Conservation (phyloP, 2,329 filamentous ascomycete genomes). For the Aspergillus tubingensis region DNA sequence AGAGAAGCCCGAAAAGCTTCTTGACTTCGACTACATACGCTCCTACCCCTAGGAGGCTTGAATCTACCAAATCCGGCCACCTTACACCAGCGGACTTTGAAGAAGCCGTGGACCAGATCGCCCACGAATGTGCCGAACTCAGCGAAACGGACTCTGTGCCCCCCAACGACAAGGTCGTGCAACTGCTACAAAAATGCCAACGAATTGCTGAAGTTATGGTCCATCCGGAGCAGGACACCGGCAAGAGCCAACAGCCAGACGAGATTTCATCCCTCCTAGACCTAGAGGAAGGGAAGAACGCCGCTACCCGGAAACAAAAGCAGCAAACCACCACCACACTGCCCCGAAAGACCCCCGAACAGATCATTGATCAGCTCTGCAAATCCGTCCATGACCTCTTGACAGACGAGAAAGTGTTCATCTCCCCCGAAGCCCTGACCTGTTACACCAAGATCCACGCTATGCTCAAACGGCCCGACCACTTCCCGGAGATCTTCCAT, state of each 20-base stretch:
- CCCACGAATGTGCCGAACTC: slow-evolving; percentile 31
- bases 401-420: slow-evolving; percentile 73
- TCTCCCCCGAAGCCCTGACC: slow-evolving; percentile 71
- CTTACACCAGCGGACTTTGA: slow-evolving; percentile 18
- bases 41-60: slow-evolving; percentile 19
- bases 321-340: slow-evolving; percentile 18
- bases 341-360: slow-evolving; percentile 33
- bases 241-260: slow-evolving; percentile 31
- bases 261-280: slow-evolving; percentile 45
- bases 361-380: slow-evolving; percentile 50
- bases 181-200: slow-evolving; percentile 39
- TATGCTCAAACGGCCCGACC: slow-evolving; percentile 69
- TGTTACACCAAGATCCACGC: slow-evolving; percentile 77
- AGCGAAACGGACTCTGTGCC: slow-evolving; percentile 34
- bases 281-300: slow-evolving; percentile 40
- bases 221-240: slow-evolving; percentile 27
- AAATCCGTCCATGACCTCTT: slow-evolving; percentile 68
- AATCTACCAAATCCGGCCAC: slow-evolving; percentile 19
- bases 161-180: slow-evolving; percentile 36
- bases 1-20: slow-evolving; percentile 12
- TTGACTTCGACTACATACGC: slow-evolving; percentile 4
- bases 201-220: slow-evolving; percentile 35
- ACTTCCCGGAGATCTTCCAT: slow-evolving; percentile 76
- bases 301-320: slow-evolving; percentile 19
- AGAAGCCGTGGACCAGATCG: slow-evolving; percentile 34